Evolutionary conservation across 768 basidiomycete species (phyloP).

Genomic region (Lactifluus hygrophoroides): DNA sequence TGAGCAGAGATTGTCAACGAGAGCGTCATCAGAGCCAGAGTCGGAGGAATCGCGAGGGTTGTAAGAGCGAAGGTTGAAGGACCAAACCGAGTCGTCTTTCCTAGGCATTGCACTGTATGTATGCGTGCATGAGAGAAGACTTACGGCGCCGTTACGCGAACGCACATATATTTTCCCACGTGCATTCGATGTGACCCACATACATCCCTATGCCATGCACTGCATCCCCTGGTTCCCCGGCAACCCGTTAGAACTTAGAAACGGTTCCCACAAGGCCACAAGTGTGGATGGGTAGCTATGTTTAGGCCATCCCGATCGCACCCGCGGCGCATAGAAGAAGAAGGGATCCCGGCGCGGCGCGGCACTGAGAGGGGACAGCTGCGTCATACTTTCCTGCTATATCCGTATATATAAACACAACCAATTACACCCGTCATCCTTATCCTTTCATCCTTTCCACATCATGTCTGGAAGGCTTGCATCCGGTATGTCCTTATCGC

Average conservation of each 20-base stretch:
- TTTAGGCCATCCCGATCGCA: neutral
- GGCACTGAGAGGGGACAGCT: neutral
- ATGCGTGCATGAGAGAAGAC: neutral
- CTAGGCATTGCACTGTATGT: conserved; percentile 1
- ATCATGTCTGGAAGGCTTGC: conserved; percentile 20
- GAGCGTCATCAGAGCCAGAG: conserved; percentile 18
- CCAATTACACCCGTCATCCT: neutral
- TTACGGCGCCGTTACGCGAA: no score
- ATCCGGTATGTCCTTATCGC: conserved; percentile 16
- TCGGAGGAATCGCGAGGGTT: conserved; percentile 23
- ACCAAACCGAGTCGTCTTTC: conserved; percentile 24
- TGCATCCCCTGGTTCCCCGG: no score
- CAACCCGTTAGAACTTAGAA: no score
- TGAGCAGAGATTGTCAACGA: conserved; percentile 5
- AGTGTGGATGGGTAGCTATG: no score
- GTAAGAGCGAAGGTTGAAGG: conserved; percentile 24
- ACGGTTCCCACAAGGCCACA: no score
- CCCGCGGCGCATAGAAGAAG: neutral
- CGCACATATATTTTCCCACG: no score
- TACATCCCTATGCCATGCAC: no score
- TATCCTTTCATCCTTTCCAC: neutral
- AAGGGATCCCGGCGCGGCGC: neutral
- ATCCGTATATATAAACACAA: conserved; percentile 4
- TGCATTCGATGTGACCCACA: no score
- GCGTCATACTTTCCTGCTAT: conserved; percentile 9